These are phyloP conservation scores for Pseudogymnoascus sp. DNA, from an alignment of 2,329 filamentous ascomycete genomes.

Conservation along the genomic window DNA sequence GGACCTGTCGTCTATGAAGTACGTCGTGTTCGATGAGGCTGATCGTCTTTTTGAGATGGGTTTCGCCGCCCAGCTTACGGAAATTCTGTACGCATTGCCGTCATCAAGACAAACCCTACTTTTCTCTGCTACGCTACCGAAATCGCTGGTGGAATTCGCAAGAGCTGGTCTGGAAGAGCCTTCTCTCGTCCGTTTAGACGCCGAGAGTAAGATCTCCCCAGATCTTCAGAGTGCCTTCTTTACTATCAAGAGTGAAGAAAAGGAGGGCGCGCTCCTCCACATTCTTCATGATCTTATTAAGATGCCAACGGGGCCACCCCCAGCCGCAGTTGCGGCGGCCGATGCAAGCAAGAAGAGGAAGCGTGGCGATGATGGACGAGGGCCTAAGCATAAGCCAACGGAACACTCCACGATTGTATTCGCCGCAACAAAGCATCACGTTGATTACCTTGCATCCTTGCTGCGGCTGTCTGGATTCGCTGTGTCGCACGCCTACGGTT, in stretches of 20 bases:
- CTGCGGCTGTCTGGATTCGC: slow-evolving; percentile 76
- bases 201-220: slow-evolving; percentile 91
- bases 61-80: slow-evolving; percentile 84
- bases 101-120: slow-evolving; percentile 79
- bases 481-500: slow-evolving; percentile 90
- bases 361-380: slow-evolving; percentile 46
- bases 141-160: slow-evolving; percentile 92
- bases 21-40: slow-evolving; percentile 96
- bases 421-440: slow-evolving; percentile 90
- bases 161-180: slow-evolving; percentile 89
- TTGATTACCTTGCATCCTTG: slow-evolving; percentile 83
- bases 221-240: slow-evolving; percentile 96
- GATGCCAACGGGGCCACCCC: slow-evolving; percentile 64
- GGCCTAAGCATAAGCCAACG: slow-evolving; percentile 64
- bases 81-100: slow-evolving; percentile 86
- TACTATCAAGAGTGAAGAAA: slow-evolving; percentile 82
- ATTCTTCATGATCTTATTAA: slow-evolving; percentile 88
- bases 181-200: slow-evolving; percentile 80
- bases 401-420: slow-evolving; percentile 93
- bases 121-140: slow-evolving; percentile 91
- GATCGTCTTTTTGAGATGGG: slow-evolving; percentile 98
- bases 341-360: slow-evolving; percentile 63
- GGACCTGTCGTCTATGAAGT: slow-evolving; percentile 82
- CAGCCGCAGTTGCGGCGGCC: slow-evolving; percentile 37
- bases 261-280: slow-evolving; percentile 85